phyloP scores from a whole-genome alignment of 352 stramenopile species.

The Globisporangium paddicum region DNA sequence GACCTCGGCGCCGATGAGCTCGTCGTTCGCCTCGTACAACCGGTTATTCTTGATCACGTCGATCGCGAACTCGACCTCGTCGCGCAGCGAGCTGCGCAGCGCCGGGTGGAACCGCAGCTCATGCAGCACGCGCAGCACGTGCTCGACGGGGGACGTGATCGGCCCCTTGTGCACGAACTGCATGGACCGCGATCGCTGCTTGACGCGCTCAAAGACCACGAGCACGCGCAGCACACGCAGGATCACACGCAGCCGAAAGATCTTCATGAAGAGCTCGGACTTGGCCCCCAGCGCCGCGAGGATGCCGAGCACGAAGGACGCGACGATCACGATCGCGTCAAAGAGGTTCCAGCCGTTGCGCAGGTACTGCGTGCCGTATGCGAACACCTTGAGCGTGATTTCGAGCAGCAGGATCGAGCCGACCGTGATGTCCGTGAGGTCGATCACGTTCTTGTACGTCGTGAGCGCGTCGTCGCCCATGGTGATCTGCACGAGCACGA shows the following conservation, averaged over 20 bases:
- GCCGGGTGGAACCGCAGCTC: slow-evolving; percentile 77
- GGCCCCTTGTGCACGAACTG: slow-evolving; percentile 65
- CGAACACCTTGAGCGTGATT: slow-evolving; percentile 76
- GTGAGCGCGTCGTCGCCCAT: slow-evolving; percentile 51
- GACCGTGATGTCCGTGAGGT: slow-evolving; percentile 81
- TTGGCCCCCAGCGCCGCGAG: slow-evolving; percentile 50
- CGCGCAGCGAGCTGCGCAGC: slow-evolving; percentile 38
- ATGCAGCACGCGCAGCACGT: slow-evolving; percentile 66
- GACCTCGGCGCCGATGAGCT: slow-evolving; percentile 59
- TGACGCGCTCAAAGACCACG: slow-evolving; percentile 85
- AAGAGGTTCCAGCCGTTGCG: slow-evolving; percentile 72
- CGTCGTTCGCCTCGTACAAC: slow-evolving; percentile 77
- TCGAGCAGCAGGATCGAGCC: slow-evolving; percentile 80
- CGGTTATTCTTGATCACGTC: slow-evolving; percentile 86
- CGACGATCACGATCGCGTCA: slow-evolving; percentile 74
- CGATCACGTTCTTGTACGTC: slow-evolving; percentile 59
- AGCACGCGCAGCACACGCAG: slow-evolving; percentile 77
- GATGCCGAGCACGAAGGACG: slow-evolving; percentile 72
- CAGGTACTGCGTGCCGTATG: slow-evolving; percentile 65
- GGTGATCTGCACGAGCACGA: slow-evolving; percentile 80
- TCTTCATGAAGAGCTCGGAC: slow-evolving; percentile 60
- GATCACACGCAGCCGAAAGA: slow-evolving; percentile 70
- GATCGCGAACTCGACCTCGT: slow-evolving; percentile 77
- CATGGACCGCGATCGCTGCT: slow-evolving; percentile 71
- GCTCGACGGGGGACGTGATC: slow-evolving; percentile 77